Evolutionary conservation across 2,329 filamentous ascomycete genomes (phyloP).

Genomic region (Trichoderma koningii): DNA sequence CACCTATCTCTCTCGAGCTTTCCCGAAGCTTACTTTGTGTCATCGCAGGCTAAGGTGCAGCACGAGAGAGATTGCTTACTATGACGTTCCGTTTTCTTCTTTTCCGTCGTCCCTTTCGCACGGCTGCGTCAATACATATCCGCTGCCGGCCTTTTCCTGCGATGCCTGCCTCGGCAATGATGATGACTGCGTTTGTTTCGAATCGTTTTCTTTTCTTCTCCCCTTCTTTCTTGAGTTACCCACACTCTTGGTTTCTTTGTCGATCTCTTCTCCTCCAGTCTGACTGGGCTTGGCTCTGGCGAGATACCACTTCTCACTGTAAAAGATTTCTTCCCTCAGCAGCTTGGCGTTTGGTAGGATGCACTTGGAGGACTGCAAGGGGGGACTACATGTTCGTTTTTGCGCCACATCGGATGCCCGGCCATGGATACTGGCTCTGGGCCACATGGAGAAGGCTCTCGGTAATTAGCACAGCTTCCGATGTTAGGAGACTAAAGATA

Average conservation of each 20-base stretch:
- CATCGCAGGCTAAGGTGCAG: conserved; percentile 5
- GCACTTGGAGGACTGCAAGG: conserved; percentile 10
- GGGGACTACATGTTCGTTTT: conserved; percentile 9
- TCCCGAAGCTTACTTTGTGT: conserved; percentile 9
- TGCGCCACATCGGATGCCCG: conserved; percentile 11
- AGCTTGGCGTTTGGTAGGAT: conserved; percentile 28
- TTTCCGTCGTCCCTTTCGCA: background rate
- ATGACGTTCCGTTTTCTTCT: background rate
- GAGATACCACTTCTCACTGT: conserved; percentile 22
- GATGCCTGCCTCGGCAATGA: conserved; percentile 7
- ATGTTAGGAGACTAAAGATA: conserved; percentile 19
- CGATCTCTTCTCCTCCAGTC: background rate
- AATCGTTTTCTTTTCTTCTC: background rate
- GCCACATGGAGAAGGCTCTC: conserved; percentile 13
- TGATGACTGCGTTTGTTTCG: conserved; percentile 15
- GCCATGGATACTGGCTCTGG: conserved; percentile 12
- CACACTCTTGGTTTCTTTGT: background rate
- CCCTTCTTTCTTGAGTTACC: background rate
- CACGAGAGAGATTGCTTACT: background rate
- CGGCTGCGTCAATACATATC: conserved; percentile 11
- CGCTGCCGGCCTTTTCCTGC: background rate
- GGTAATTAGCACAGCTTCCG: conserved; percentile 23
- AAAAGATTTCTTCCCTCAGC: conserved; percentile 15
- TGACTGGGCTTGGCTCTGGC: conserved; percentile 20
- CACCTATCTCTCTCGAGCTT: conserved; percentile 14